A percentile compares a stretch with the other conserved stretches of the same genome.
These are phyloP conservation scores for Stachybotrys chlorohalonatus DNA, from an alignment of 2,329 filamentous ascomycete species.

Conservation along the genomic window DNA sequence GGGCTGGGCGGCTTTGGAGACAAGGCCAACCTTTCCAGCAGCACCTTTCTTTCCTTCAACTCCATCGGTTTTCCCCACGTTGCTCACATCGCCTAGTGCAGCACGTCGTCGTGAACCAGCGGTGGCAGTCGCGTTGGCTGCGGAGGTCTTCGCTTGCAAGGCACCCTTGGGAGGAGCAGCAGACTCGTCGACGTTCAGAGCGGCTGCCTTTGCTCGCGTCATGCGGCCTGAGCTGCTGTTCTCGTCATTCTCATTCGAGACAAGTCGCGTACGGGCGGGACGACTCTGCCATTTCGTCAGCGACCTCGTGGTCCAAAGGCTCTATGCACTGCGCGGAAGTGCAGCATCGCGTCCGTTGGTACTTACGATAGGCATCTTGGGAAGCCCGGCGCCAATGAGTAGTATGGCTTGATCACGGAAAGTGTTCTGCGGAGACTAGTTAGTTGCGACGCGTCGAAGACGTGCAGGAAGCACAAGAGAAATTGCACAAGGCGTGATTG, in stretches of 20 bases:
- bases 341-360: neutral
- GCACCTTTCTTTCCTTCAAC: constrained; percentile 67
- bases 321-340: neutral
- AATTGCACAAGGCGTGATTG: constrained; percentile 1
- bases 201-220: constrained; percentile 86
- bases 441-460: constrained; percentile 15
- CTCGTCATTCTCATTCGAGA: constrained; percentile 92
- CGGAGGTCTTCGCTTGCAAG: constrained; percentile 62
- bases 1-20: constrained; percentile 73
- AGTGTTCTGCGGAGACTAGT: constrained; percentile 8
- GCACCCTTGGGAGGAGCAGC: constrained; percentile 50
- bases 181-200: constrained; percentile 56
- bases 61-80: constrained; percentile 71
- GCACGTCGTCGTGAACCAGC: constrained; percentile 60
- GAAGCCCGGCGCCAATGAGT: constrained; percentile 12
- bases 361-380: constrained; percentile 28
- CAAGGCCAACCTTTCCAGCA: constrained; percentile 54
- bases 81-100: constrained; percentile 90
- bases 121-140: constrained; percentile 37
- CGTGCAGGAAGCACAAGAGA: constrained; percentile 3
- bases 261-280: constrained; percentile 61
- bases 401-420: constrained; percentile 11
- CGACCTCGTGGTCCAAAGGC: neutral
- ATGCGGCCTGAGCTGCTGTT: constrained; percentile 73
- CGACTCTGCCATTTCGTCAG: constrained; percentile 43